Percentiles rank a stretch among this genome's conserved stretches.
Evolutionary conservation across 257 asterid species (phyloP).

Genomic region (Gardenia jasminoides): DNA sequence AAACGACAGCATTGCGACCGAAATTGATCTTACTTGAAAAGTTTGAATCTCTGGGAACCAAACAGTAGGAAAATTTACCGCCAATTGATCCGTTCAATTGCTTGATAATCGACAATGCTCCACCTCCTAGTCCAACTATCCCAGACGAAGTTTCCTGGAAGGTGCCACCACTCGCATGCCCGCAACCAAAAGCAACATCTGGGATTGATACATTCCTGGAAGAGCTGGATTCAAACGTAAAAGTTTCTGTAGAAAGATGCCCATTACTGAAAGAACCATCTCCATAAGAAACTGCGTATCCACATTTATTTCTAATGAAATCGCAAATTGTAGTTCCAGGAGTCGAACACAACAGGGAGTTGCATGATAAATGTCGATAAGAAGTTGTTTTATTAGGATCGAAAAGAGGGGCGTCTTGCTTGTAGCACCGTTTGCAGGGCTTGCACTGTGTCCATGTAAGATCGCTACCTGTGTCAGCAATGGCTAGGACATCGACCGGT

Average conservation of each 20-base stretch:
- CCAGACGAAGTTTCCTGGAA: constrained; percentile 41
- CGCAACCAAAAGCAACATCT: constrained; percentile 53
- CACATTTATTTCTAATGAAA: constrained; percentile 19
- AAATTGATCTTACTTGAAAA: constrained; percentile 48
- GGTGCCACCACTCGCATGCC: constrained; percentile 38
- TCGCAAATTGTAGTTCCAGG: constrained; percentile 17
- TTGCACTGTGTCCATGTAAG: constrained; percentile 59
- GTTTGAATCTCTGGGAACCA: constrained; percentile 24
- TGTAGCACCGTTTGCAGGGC: constrained; percentile 48
- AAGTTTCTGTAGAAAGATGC: constrained; percentile 42
- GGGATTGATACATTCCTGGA: constrained; percentile 22
- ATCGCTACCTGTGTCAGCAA: constrained; percentile 68
- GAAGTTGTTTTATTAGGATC: constrained; percentile 31
- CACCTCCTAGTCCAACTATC: constrained; percentile 58
- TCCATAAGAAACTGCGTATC: constrained; percentile 37
- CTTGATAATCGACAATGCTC: constrained; percentile 41
- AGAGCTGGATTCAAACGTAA: constrained; percentile 30
- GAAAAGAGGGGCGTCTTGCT: constrained; percentile 46
- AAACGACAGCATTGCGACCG: constrained; percentile 36
- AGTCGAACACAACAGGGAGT: constrained; percentile 21
- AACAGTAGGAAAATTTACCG: constrained; percentile 59
- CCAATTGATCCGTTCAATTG: constrained; percentile 29
- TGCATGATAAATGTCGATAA: constrained; percentile 29
- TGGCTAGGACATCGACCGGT: constrained; percentile 35
- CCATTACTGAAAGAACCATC: constrained; percentile 39